Base-by-base conservation (phyloP, 345 rosid genomes). In the Kernera saxatilis region DNA sequence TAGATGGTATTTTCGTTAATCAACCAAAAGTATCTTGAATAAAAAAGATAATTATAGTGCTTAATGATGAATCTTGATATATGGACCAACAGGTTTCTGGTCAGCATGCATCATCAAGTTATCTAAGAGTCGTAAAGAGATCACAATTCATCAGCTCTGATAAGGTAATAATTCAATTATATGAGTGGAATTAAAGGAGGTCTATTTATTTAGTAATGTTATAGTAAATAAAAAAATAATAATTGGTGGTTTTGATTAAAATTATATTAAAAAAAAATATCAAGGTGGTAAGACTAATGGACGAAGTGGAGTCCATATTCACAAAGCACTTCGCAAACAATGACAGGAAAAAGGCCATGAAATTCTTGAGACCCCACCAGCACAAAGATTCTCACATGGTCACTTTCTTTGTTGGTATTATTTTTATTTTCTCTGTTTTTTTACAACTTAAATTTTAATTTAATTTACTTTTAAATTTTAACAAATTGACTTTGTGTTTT, bases 321-420 rank as follows among this genome's bases (percentile, higher is more conserved):
- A 92, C 98, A 82, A 85, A 86, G 91, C 90, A 90, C 88, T 92
- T 95, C 79, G 87, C 97, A 70, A 92, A 73, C 84, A 87, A 86
- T 82, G 98, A 95, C 84, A 87, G 99, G 65, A 95, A 92, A 79
- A 95, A 80, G 75, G 93, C 99, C 11, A 95, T 95, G 99, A 92
- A 95, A 63, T 95, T 88, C 84, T 78, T 95, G 74, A 88, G 78
- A 79, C 98, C 99, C 11, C 97, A 84, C 69, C 92, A 86, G 41
- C 85, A 81, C 19, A 88, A 86, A 80, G 95, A 86, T 13, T 90
- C 99, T 82, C 99, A 95, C 84, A 80, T 86, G 96, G 85, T 87
- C 82, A 95, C 99, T 67, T 95, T 95, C 76, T 92, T 95, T 37
- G 93, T 92, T 78, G 98, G 99, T 95, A 88, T 22, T 50, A 22